Evolutionary conservation across 1,284 basidiomycete species (phyloP).

Genomic region (Pseudozyma sp.): DNA sequence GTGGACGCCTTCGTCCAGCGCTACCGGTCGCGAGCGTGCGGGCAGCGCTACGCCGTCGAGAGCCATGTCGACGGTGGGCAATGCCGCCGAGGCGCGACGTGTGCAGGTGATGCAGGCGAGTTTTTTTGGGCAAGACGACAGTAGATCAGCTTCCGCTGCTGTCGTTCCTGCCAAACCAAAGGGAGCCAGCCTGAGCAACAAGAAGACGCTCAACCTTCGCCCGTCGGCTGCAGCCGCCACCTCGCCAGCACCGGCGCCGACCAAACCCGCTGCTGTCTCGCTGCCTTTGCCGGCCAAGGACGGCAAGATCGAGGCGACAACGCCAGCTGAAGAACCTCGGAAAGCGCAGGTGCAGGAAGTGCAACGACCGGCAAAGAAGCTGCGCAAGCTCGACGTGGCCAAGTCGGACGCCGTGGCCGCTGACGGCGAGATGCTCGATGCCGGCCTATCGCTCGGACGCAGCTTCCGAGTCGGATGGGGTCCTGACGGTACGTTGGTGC

Average conservation of each 20-base stretch:
- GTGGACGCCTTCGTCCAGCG: conserved; percentile 38
- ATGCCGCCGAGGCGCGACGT: conserved; percentile 53
- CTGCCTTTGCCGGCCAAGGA: conserved; percentile 6
- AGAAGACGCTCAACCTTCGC: conserved; percentile 29
- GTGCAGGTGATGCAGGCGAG: conserved; percentile 69
- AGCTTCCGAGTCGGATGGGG: conserved; percentile 94
- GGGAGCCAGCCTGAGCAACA: conserved; percentile 42
- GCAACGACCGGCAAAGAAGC: conserved; percentile 52
- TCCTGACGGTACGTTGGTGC: conserved; percentile 80
- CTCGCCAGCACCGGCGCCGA: not conserved
- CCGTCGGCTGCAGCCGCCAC: conserved; percentile 9
- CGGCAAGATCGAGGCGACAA: conserved; percentile 8
- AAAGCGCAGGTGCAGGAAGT: conserved; percentile 17
- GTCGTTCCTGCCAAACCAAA: conserved; percentile 45
- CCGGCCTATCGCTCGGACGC: conserved; percentile 84
- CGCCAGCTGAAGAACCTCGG: conserved; percentile 4
- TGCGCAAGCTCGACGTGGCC: conserved; percentile 50
- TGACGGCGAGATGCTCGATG: conserved; percentile 80
- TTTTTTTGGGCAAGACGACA: conserved; percentile 67
- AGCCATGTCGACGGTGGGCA: conserved; percentile 46
- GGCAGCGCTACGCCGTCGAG: conserved; percentile 44
- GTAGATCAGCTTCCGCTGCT: conserved; percentile 54
- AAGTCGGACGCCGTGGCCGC: conserved; percentile 75
- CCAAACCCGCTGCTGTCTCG: conserved; percentile 5
- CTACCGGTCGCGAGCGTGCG: conserved; percentile 30